Percentiles rank a stretch among this genome's conserved stretches.
Conservation (phyloP, 495 filamentous ascomycete genomes). For the Hypoxylon intermedium region DNA sequence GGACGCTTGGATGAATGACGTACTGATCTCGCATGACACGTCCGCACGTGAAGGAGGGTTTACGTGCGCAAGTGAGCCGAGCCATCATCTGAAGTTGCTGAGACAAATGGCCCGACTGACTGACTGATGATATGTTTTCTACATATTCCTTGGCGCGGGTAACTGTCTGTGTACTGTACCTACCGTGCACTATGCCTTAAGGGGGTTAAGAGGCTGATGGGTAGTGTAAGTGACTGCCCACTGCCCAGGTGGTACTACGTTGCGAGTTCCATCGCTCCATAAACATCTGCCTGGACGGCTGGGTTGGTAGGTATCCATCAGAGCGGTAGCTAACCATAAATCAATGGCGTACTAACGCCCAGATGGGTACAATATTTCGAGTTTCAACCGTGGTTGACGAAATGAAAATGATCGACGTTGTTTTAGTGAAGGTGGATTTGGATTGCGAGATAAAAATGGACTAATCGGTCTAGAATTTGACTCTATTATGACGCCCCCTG, state of each 20-base stretch:
- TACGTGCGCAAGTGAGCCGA: background rate
- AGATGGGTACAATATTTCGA: background rate
- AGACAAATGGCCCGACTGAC: slow-evolving; percentile 27
- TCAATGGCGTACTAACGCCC: background rate
- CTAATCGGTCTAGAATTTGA: slow-evolving; percentile 21
- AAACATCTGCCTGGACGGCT: no score
- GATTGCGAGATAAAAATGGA: slow-evolving; percentile 21
- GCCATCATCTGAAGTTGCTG: slow-evolving; percentile 2
- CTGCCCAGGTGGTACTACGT: background rate
- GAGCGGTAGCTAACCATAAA: background rate
- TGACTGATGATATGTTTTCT: slow-evolving; percentile 5
- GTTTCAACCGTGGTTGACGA: slow-evolving; percentile 28
- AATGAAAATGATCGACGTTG: slow-evolving; percentile 24
- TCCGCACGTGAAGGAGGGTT: no score
- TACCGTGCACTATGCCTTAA: no score
- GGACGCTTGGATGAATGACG: no score
- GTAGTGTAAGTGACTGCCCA: background rate
- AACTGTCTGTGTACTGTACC: no score
- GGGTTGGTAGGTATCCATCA: no score
- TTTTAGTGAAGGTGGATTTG: slow-evolving; percentile 14
- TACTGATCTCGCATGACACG: no score
- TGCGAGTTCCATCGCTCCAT: no score
- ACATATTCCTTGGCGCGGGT: slow-evolving; percentile 20
- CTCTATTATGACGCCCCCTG: slow-evolving; percentile 7
- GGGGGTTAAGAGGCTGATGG: background rate